Conservation (phyloP, 768 basidiomycete genomes). For the Polyporus arcularius region DNA sequence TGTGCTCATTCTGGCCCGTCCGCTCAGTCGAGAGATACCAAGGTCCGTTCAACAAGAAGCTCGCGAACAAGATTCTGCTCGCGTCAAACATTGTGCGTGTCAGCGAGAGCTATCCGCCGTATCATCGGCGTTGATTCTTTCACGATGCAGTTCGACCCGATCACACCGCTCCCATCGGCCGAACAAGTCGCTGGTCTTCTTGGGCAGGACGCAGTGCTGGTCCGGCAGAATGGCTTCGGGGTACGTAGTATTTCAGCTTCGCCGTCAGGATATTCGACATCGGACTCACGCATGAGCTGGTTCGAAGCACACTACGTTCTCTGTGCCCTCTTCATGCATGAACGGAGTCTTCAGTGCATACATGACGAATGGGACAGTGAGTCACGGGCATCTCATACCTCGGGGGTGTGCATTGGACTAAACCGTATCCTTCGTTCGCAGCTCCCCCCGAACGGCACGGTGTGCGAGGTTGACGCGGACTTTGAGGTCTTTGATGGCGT, state of each 20-base stretch:
- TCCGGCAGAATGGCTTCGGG: background rate
- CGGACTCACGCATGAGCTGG: too few relatives aligned
- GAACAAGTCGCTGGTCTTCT: background rate
- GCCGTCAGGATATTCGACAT: too few relatives aligned
- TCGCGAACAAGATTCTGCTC: constrained; percentile 13
- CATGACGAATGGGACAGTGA: constrained; percentile 4
- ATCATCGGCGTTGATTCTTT: background rate
- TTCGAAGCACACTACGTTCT: constrained; percentile 1
- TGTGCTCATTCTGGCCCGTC: constrained; percentile 5
- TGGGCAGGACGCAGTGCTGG: background rate
- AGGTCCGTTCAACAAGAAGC: constrained; percentile 17
- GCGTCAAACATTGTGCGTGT: constrained; percentile 10
- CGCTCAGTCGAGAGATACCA: constrained; percentile 16
- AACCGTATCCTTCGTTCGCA: background rate
- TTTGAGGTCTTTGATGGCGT: constrained; percentile 10
- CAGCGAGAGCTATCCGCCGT: background rate
- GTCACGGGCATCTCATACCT: background rate
- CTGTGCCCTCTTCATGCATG: background rate
- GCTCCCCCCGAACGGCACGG: constrained; percentile 4
- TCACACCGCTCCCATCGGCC: background rate
- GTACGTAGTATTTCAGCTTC: background rate
- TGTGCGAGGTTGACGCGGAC: constrained; percentile 6
- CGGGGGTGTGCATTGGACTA: too few relatives aligned
- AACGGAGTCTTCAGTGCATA: background rate
- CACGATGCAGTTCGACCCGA: background rate